Evolutionary conservation across 768 basidiomycete species (phyloP).

Genomic region (Sarcomyxa edulis): DNA sequence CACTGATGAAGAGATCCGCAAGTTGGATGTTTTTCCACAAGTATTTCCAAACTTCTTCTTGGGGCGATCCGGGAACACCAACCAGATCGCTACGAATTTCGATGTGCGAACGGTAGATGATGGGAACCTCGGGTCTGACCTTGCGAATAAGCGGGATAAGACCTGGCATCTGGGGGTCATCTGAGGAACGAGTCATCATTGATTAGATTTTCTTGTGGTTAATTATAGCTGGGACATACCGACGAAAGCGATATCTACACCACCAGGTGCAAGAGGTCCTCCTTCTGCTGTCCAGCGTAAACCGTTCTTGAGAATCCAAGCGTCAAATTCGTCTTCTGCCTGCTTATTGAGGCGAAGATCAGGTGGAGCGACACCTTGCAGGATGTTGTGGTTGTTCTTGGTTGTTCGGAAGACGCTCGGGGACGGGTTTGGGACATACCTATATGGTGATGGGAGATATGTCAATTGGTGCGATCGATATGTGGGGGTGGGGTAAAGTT

Average conservation of each 20-base stretch:
- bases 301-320: slow-evolving; percentile 89
- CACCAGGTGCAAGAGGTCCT: slow-evolving; percentile 77
- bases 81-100: slow-evolving; percentile 89
- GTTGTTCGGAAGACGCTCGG: slow-evolving; percentile 90
- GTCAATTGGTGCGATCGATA: slow-evolving; percentile 5
- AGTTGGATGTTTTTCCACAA: slow-evolving; percentile 89
- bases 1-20: slow-evolving; percentile 87
- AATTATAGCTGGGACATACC: slow-evolving; percentile 36
- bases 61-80: slow-evolving; percentile 75
- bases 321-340: slow-evolving; percentile 74
- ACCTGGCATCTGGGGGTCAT: slow-evolving; percentile 93
- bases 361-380: slow-evolving; percentile 86
- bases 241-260: slow-evolving; percentile 86
- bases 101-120: slow-evolving; percentile 93
- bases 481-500: slow-evolving; percentile 3
- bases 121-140: slow-evolving; percentile 77
- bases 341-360: slow-evolving; percentile 73
- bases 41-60: slow-evolving; percentile 92
- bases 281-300: slow-evolving; percentile 83
- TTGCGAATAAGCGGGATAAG: slow-evolving; percentile 90
- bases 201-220: slow-evolving; percentile 1
- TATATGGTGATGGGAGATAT: slow-evolving; percentile 19
- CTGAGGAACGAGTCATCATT: slow-evolving; percentile 21
- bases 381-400: slow-evolving; percentile 93
- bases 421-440: slow-evolving; percentile 87